These are phyloP conservation scores for Chernovozyma sophiae-reginae DNA, from an alignment of 1,139 yeast species.

Conservation along the genomic window DNA sequence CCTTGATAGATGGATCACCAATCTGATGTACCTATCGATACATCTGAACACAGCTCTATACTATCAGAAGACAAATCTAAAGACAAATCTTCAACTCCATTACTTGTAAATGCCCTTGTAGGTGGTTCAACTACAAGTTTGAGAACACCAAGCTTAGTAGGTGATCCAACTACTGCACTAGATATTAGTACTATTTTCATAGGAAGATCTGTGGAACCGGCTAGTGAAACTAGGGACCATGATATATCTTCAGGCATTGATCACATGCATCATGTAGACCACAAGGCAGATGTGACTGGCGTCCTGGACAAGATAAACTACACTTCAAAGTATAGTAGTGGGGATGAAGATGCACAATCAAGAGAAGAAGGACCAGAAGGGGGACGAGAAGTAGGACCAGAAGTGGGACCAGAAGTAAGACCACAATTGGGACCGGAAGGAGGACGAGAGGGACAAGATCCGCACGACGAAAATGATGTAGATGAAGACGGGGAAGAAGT, in stretches of 20 bases:
- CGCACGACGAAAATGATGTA: neutral
- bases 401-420: neutral
- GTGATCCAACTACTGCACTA: conserved; percentile 7
- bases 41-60: neutral
- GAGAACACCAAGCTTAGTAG: conserved; percentile 2
- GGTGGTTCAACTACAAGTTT: neutral
- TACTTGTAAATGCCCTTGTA: neutral
- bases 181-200: conserved; percentile 4
- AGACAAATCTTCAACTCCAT: neutral
- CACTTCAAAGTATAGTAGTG: neutral
- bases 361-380: neutral
- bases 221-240: too few species aligned
- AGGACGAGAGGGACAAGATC: neutral
- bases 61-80: neutral
- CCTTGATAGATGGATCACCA: too few species aligned
- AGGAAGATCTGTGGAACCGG: neutral
- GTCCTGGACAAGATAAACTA: neutral
- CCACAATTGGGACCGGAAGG: neutral
- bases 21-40: too few species aligned
- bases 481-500: neutral
- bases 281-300: neutral
- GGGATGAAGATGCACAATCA: neutral
- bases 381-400: neutral
- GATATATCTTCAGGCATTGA: too few species aligned
- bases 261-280: neutral